These are phyloP conservation scores for Phyllosticta citriasiana DNA, from an alignment of 2,329 filamentous ascomycete species.

Conservation along the genomic window DNA sequence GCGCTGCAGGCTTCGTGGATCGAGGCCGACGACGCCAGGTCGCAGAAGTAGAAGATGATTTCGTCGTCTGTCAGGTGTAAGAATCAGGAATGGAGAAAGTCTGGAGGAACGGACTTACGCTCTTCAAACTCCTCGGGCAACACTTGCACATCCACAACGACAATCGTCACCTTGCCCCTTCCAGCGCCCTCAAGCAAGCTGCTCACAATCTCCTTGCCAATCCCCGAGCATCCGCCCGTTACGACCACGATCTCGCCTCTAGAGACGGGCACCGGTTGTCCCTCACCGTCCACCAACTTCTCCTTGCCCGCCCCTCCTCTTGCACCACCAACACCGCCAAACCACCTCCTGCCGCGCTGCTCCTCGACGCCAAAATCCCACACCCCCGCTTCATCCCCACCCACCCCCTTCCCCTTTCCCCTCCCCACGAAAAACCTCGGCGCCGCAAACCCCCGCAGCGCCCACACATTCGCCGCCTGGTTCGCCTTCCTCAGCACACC, in stretches of 20 bases:
- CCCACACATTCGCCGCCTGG: constrained; percentile 20
- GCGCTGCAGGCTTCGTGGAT: constrained; percentile 16
- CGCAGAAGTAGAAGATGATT: constrained; percentile 21
- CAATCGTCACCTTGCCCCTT: constrained; percentile 22
- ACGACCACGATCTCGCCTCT: constrained; percentile 19
- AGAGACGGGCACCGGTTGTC: constrained; percentile 12
- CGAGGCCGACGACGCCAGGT: constrained; percentile 15
- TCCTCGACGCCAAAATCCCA: constrained; percentile 6
- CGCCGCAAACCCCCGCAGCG: constrained; percentile 24
- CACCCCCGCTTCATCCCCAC: not conserved
- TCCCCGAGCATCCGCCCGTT: constrained; percentile 21
- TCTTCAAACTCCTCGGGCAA: constrained; percentile 18
- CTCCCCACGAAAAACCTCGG: not conserved
- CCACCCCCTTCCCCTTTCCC: not conserved
- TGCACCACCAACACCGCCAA: not conserved
- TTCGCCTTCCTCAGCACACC: constrained; percentile 24
- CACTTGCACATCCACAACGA: constrained; percentile 17
- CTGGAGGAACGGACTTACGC: constrained; percentile 11
- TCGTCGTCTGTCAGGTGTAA: constrained; percentile 11
- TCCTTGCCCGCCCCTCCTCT: constrained; percentile 11
- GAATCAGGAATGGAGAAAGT: not conserved
- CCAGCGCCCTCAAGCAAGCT: constrained; percentile 31
- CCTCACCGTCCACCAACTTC: constrained; percentile 17
- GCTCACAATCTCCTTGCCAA: constrained; percentile 23
- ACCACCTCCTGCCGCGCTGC: not conserved